These are phyloP conservation scores for Didymella segeticola DNA, from an alignment of 2,329 filamentous ascomycete species.

Conservation along the genomic window DNA sequence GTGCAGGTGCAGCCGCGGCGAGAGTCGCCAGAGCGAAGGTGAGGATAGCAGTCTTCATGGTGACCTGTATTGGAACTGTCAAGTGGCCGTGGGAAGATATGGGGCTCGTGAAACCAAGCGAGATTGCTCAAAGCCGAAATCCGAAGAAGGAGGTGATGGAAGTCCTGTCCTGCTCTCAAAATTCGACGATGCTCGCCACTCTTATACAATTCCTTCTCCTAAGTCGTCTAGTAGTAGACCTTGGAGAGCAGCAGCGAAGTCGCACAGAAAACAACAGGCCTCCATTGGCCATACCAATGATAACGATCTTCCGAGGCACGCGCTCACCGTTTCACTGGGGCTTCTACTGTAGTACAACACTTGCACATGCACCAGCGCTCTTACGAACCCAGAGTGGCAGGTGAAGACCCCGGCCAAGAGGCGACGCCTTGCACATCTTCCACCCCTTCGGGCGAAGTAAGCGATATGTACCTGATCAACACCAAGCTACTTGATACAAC, in stretches of 20 bases:
- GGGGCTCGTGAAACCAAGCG: not conserved
- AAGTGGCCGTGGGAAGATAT: not conserved
- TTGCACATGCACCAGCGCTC: slow-evolving; percentile 23
- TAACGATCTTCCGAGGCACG: slow-evolving; percentile 41
- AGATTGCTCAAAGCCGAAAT: not conserved
- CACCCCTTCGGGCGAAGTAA: slow-evolving; percentile 19
- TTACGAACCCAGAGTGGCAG: slow-evolving; percentile 36
- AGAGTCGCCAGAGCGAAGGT: slow-evolving; percentile 33
- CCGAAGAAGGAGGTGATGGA: not conserved
- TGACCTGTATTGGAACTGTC: slow-evolving; percentile 1
- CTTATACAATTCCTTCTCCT: slow-evolving; percentile 27
- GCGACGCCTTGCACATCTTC: slow-evolving; percentile 24
- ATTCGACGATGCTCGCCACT: slow-evolving; percentile 15
- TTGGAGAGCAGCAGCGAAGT: slow-evolving; percentile 5
- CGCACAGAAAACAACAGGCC: slow-evolving; percentile 12
- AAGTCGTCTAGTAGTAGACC: not conserved
- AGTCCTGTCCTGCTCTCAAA: slow-evolving; percentile 1
- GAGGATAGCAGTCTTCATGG: slow-evolving; percentile 42
- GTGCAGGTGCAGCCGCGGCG: slow-evolving; percentile 39
- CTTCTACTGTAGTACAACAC: slow-evolving; percentile 22
- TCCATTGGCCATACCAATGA: slow-evolving; percentile 33
- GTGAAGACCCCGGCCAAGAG: slow-evolving; percentile 30
- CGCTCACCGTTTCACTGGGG: slow-evolving; percentile 14
- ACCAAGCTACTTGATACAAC: slow-evolving; percentile 6
- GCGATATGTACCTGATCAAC: slow-evolving; percentile 32